phyloP scores from a whole-genome alignment of 2,329 filamentous ascomycete species.

The Talaromyces sp. region DNA sequence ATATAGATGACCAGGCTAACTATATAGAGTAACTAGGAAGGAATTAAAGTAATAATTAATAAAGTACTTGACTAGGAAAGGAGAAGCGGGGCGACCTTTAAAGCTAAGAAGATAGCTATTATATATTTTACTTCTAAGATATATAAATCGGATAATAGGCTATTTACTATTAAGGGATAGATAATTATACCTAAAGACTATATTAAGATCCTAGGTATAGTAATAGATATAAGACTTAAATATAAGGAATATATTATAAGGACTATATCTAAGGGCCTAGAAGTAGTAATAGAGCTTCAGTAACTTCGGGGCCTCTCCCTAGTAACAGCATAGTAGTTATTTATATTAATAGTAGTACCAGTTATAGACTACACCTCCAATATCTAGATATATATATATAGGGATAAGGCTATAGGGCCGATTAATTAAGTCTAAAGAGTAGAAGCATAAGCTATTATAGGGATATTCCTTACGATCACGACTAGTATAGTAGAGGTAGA shows the following conservation, averaged over 20 bases:
- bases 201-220: constrained; percentile 11
- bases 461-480: no score
- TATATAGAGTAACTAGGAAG: constrained; percentile 13
- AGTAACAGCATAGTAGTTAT: constrained; percentile 24
- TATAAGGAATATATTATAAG: constrained; percentile 27
- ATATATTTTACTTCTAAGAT: constrained; percentile 36
- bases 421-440: no score
- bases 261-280: constrained; percentile 27
- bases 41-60: constrained; percentile 20
- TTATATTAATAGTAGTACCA: constrained; percentile 23
- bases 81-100: constrained; percentile 35
- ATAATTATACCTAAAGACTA: constrained; percentile 16
- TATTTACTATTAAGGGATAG: constrained; percentile 25
- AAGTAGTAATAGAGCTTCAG: constrained; percentile 22
- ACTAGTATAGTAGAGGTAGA: no score
- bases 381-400: no score
- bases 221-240: constrained; percentile 31
- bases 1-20: constrained; percentile 15
- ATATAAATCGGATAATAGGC: constrained; percentile 19
- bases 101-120: constrained; percentile 38
- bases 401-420: no score
- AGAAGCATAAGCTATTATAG: no score
- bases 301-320: constrained; percentile 16
- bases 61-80: constrained; percentile 28
- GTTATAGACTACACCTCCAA: no score